A percentile compares a stretch with the other conserved stretches of the same genome.
These are phyloP conservation scores for Henckelia pumila DNA, from an alignment of 257 asterid species.

Conservation along the genomic window DNA sequence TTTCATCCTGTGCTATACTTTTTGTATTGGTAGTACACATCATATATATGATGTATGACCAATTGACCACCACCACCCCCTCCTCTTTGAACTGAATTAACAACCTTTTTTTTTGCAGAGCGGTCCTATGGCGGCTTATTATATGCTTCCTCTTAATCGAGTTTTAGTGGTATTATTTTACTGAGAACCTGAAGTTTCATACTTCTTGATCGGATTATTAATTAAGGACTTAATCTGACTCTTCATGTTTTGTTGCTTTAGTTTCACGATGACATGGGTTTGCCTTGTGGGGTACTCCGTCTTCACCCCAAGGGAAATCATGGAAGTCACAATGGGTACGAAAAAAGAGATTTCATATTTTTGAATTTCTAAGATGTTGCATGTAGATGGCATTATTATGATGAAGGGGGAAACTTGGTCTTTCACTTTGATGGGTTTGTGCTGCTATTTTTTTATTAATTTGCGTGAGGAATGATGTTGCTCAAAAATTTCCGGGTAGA, in stretches of 20 bases:
- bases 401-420: background rate
- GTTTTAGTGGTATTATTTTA: slow-evolving; percentile 63
- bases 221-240: slow-evolving; percentile 9
- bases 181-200: slow-evolving; percentile 10
- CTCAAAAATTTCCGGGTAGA: too few species aligned
- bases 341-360: slow-evolving; percentile 15
- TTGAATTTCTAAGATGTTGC: background rate
- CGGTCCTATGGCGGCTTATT: slow-evolving; percentile 96
- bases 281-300: slow-evolving; percentile 97
- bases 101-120: slow-evolving; percentile 41
- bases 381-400: background rate
- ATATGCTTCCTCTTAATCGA: slow-evolving; percentile 93
- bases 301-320: slow-evolving; percentile 72
- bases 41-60: background rate
- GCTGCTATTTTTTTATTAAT: background rate
- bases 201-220: slow-evolving; percentile 8
- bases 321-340: slow-evolving; percentile 89
- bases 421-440: slow-evolving; percentile 7
- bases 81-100: slow-evolving; percentile 13
- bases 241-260: slow-evolving; percentile 27
- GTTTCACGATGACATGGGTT: slow-evolving; percentile 93
- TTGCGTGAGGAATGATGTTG: too few species aligned
- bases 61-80: too few species aligned
- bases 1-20: background rate
- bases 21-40: background rate